Base-by-base conservation (phyloP, 2,329 filamentous ascomycete genomes). In the Diplocarpon mali region DNA sequence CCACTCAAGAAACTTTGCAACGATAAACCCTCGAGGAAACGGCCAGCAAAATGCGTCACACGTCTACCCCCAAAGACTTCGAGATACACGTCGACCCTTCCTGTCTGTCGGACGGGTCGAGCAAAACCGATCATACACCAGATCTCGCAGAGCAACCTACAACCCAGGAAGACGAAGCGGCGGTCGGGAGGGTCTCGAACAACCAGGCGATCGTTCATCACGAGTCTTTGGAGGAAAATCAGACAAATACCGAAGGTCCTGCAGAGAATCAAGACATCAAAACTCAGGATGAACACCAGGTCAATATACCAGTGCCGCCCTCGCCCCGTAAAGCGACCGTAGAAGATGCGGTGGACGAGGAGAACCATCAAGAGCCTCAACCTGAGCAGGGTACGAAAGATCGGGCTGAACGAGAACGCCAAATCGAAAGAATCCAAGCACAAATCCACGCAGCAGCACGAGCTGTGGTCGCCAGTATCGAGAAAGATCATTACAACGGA, bases 401-500 rank as follows among this genome's bases (percentile, higher is more conserved):
- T 15, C 45, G 52, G 36, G 48, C 46, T 35, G 56, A 47, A 9
- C 51, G 54, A 44, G 49, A 55, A 34, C 49, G 48, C 3, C 57
- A 57, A 20, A 46, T 59, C 5, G 51, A 57, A 14, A 45, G 53
- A 5, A 72, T 73, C 2, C 70, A 76, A 52, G 71, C 69, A 6
- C 61, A 73, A 30, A 75, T 76, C 47, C 70, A 74, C 28, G 68
- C 67, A 17, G 72, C 72, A 0, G 72, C 72, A 1, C 64, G 67
- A 40, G 69, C 69, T 16, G 71, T 75, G 12, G 65, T 75, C 9
- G 68, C 66, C 2, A 68, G 67, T 34, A 67, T 73, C 13, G 68
- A 70, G 44, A 55, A 64, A 30, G 62, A 67, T 31, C 59, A 57
- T 42, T 63, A 50, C 20, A 53, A 45, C 10, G 54, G 47, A 15